Evolutionary conservation across 352 stramenopile genomes (phyloP).

Genomic region (Stephanocyclus meneghinianus): DNA sequence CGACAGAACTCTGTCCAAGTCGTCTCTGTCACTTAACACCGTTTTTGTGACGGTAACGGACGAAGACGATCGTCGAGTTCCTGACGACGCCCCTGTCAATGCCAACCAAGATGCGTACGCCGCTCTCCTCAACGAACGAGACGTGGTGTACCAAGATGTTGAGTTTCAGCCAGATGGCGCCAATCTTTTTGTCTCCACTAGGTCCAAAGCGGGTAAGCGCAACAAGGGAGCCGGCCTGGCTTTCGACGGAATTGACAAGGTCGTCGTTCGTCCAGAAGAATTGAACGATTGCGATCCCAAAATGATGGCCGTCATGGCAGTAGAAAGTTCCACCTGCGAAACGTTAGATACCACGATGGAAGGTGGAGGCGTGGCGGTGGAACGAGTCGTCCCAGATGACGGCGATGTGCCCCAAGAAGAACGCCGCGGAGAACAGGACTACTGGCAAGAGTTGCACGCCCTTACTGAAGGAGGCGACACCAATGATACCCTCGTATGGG

Average conservation of each 20-base stretch:
- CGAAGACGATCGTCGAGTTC: neutral
- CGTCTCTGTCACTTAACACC: no score
- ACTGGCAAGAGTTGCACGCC: neutral
- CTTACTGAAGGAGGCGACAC: neutral
- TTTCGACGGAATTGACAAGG: no score
- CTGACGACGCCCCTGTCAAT: constrained; percentile 12
- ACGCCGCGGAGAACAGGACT: neutral
- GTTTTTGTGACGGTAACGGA: no score
- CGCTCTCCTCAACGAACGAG: neutral
- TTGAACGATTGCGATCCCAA: constrained; percentile 2
- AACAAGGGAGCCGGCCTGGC: no score
- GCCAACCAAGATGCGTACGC: constrained; percentile 23
- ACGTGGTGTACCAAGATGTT: neutral
- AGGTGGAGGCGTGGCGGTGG: neutral
- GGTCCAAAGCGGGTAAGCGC: neutral
- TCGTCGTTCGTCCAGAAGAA: neutral
- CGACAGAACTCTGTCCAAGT: no score
- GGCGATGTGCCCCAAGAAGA: neutral
- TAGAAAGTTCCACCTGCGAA: neutral
- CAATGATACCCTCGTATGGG: neutral
- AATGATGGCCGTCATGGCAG: neutral
- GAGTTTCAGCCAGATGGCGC: neutral
- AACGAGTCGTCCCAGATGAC: neutral
- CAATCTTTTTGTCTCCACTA: neutral
- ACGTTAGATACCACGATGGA: constrained; percentile 7